Base-by-base conservation (phyloP, 129 eudicot species). In the Erigeron canadensis region DNA sequence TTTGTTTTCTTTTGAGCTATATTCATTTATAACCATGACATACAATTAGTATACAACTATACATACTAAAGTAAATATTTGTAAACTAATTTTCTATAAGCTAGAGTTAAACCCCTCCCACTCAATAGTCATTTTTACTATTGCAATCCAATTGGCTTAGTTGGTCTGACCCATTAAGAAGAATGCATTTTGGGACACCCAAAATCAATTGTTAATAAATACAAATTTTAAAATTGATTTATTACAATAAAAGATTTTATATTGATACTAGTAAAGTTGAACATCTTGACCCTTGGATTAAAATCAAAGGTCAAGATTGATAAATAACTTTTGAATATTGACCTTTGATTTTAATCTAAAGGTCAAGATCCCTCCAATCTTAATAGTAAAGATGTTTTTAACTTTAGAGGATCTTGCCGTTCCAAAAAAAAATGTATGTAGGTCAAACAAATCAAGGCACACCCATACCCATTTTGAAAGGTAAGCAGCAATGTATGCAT, bases 1-100 rank as follows among this genome's bases (percentile, higher is more conserved):
- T 34, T 8, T 71, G 16, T 71, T 44, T 71, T 59, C 67, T 71
- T 43, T 15, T 71, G 17, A 45, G 4, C 67, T 58, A 8, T 43
- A 41, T 28, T 63, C 50, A 40, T 64, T 64, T 18, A 71, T 56
- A 22, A 5, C 12, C 59, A 58, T 7, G n/a, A 18, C n/a, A 4
- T 4, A 7, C 42, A 18, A 63, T 63, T 28, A 63, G 46, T 59
- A 59, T 23, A 28, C 43, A 60, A 34, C n/a, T n/a, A n/a, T n/a
- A 28, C 34, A 3, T 28, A 28, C 34, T 28, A 15, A 10, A 7
- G n/a, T 6, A 47, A 10, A 22, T 1, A 59, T 7, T 34, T 10
- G 11, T 28, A 47, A 47, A 6, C 15, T n/a, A n/a, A n/a, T n/a
- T n/a, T n/a, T n/a, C n/a, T n/a, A n/a, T n/a, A n/a, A n/a, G n/a